Percentiles rank a stretch among this genome's conserved stretches.
These are phyloP conservation scores for Clitopilus passeckerianus DNA, from an alignment of 768 basidiomycete genomes.

Conservation along the genomic window DNA sequence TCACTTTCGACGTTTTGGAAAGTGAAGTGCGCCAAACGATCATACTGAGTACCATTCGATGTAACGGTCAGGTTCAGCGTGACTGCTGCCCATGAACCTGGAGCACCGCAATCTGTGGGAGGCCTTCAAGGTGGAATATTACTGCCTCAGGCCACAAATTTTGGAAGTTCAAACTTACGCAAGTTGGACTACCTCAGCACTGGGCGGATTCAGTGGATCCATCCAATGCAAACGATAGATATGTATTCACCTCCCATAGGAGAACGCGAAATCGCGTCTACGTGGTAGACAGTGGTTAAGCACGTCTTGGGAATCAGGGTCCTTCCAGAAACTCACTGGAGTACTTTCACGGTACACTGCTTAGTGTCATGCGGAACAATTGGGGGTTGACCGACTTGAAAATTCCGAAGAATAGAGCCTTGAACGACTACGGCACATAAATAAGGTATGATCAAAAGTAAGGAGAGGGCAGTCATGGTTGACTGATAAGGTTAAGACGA, in stretches of 20 bases:
- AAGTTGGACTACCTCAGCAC: slow-evolving; percentile 61
- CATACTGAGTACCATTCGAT: slow-evolving; percentile 74
- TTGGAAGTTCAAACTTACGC: slow-evolving; percentile 32
- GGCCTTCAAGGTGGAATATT: slow-evolving; percentile 40
- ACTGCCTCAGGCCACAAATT: not conserved
- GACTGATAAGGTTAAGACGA: not conserved
- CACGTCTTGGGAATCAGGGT: not conserved
- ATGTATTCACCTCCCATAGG: slow-evolving; percentile 55
- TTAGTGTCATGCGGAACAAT: slow-evolving; percentile 56
- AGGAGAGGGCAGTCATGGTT: slow-evolving; percentile 12
- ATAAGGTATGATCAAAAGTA: slow-evolving; percentile 8
- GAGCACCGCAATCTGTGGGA: slow-evolving; percentile 63
- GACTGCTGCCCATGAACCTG: slow-evolving; percentile 71
- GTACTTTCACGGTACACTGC: slow-evolving; percentile 59
- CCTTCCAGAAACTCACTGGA: slow-evolving; percentile 42
- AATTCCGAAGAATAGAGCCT: slow-evolving; percentile 49
- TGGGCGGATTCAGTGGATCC: slow-evolving; percentile 15
- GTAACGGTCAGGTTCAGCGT: slow-evolving; percentile 76
- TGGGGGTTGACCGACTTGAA: slow-evolving; percentile 73
- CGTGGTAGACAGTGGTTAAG: not conserved
- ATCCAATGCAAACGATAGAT: not conserved
- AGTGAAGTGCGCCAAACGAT: slow-evolving; percentile 67
- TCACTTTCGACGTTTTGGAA: slow-evolving; percentile 76
- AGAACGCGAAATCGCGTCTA: slow-evolving; percentile 70
- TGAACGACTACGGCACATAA: slow-evolving; percentile 19